Base-by-base conservation (phyloP, 2,329 filamentous ascomycete genomes). In the Colletotrichum australisinense region DNA sequence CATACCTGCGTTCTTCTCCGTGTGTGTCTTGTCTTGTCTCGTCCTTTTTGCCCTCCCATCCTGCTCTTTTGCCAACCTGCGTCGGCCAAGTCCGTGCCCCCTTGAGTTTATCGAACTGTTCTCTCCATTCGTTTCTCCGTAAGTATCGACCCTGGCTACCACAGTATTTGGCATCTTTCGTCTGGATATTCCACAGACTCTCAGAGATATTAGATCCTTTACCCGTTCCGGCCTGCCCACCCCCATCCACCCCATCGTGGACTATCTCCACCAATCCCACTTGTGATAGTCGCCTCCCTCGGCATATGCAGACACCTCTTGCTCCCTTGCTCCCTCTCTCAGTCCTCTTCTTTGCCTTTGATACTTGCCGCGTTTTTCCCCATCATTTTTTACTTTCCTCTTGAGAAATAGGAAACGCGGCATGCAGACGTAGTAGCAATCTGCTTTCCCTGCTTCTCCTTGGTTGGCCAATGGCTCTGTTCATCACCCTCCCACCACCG, bases 231-330 rank as follows among this genome's bases (percentile, higher is more conserved):
- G 78, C 72, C 72, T 74, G 71, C 74, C 73, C 77, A 73, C 74
- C 78, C 76, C 77, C 42, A 49, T 49, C 42, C 42, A n/a, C 42
- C 16, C 77, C 76, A 76, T 75, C 75, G 74, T 67, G 56, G 75
- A 65, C 74, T 74, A 11, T 76, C 71, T 79, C 81, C 78, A 81
- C 81, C 79, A 80, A 82, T 81, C 57, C 72, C 32, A 71, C 66
- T 69, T 71, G 62, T 75, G 69, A 70, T 72, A 42, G 59, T 74
- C 63, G 77, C 79, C 78, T n/a, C 58, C 79, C 80, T 82, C 82
- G 81, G 83, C 83, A 84, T 81, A 82, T 84, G 82, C 82, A 83
- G 75, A 76, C 72, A 67, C 69, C 76, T 79, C 76, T 79, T 78
- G 70, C 60, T 66, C 32, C 46, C 32, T 62, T 66, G 77, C 69